Evolutionary conservation across 1,284 basidiomycete genomes (phyloP), one percentile per base, ranked within the genome.

Genomic region (Cutaneotrichosporon dermatis): DNA sequence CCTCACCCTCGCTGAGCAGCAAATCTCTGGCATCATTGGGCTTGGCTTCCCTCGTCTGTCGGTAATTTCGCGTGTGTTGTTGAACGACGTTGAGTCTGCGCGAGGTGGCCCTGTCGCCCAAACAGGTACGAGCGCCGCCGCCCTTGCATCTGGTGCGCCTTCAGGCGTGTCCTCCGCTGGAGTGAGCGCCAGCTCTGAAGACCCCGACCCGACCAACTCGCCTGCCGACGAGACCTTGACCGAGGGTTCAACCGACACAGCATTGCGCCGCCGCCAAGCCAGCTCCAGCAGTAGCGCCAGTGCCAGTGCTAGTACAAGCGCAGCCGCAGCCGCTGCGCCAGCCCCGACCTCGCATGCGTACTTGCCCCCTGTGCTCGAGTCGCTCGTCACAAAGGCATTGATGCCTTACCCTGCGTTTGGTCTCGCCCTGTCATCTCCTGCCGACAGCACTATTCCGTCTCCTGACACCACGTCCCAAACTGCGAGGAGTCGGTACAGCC

Each of bases 1-100:
- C 48, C 65, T 79, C 40, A 76, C 77, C 1, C 60, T 79, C 39
- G 57, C 66, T 1, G 59, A 63, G 3, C 74, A 79, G 60, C 69
- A 72, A 25, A 72, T 78, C 15, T 75, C 76, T 7, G 79, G 79
- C 2, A 71, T 80, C 33, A 48, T 79, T 4, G 79, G 79, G 4
- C 59, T 80, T 1, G 79, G 78, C 6, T 79, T 79, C 57, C 75
- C 79, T 0, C 64, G 79, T 16, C 57, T 73, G 44, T 74, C 74
- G 33, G 51, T 56, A 0, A 16, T 74, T 4, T 37, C 67, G 0
- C 58, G 63, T 0, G 49, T 44, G 34, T 44, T 68, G 6, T 55
- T 72, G 15, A 40, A 57, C 39, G 5, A 7, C 10, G 34, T 40
- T 15, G 50, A 36, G 25, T 25, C 25, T 25, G 25, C 25, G 25